Conservation (phyloP, 768 basidiomycete species). For the Mycena galericulata region DNA sequence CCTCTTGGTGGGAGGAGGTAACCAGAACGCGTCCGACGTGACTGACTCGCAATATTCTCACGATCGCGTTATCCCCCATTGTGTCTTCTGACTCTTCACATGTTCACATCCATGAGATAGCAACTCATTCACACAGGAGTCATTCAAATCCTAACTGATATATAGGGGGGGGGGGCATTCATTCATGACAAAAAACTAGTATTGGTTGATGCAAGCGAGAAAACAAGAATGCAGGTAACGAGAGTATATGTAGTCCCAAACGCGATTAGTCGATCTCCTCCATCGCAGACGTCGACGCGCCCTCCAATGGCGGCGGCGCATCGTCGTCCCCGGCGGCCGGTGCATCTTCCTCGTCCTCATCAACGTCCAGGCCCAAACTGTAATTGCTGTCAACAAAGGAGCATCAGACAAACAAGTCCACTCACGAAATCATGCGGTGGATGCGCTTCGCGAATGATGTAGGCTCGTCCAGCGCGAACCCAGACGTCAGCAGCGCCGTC, state of each 20-base stretch:
- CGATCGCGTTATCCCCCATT: slow-evolving; percentile 2
- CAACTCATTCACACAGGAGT: too few relatives aligned
- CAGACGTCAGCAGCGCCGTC: slow-evolving; percentile 95
- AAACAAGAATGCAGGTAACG: slow-evolving; percentile 38
- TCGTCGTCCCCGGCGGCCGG: slow-evolving; percentile 59
- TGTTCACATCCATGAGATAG: slow-evolving; percentile 6
- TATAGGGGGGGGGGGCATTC: background rate
- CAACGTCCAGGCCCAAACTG: slow-evolving; percentile 88
- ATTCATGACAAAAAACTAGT: slow-evolving; percentile 3
- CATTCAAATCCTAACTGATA: background rate
- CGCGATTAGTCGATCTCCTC: slow-evolving; percentile 85
- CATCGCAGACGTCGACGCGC: slow-evolving; percentile 85
- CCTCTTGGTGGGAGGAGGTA: background rate
- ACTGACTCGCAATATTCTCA: background rate
- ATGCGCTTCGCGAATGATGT: slow-evolving; percentile 96
- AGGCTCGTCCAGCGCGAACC: slow-evolving; percentile 96
- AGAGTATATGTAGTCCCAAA: slow-evolving; percentile 33
- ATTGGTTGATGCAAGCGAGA: slow-evolving; percentile 37
- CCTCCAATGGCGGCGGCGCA: slow-evolving; percentile 66
- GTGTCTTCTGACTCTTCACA: slow-evolving; percentile 10
- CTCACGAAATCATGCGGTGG: slow-evolving; percentile 93
- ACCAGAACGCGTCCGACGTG: background rate
- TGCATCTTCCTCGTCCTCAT: slow-evolving; percentile 76
- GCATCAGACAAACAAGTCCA: slow-evolving; percentile 27
- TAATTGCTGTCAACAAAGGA: slow-evolving; percentile 20